Evolutionary conservation across 2,329 filamentous ascomycete species (phyloP).

Genomic region (Coniochaeta pulveracea): DNA sequence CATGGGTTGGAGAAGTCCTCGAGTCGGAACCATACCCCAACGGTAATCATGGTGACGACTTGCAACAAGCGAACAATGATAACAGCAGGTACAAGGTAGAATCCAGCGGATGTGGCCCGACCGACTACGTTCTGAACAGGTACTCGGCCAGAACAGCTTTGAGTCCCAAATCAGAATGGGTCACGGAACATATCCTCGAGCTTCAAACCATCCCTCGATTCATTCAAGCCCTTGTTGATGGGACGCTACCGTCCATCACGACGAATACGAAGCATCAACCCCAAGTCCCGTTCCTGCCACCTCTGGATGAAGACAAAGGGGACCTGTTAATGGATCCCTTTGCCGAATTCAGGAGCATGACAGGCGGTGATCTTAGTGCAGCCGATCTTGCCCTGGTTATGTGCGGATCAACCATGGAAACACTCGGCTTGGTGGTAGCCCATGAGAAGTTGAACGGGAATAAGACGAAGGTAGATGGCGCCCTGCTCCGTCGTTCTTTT

Average conservation of each 20-base stretch:
- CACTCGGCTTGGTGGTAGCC: not conserved
- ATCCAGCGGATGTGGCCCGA: not conserved
- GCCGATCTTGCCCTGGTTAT: not conserved
- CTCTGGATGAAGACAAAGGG: not conserved
- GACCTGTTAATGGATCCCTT: too few species aligned
- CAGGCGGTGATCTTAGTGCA: too few species aligned
- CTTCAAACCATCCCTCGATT: not conserved
- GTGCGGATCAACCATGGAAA: not conserved
- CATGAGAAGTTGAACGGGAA: too few species aligned
- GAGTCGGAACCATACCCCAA: not conserved
- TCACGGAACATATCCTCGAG: constrained; percentile 1
- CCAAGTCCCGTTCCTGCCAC: not conserved
- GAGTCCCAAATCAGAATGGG: not conserved
- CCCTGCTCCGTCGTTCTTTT: not conserved
- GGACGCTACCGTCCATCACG: not conserved
- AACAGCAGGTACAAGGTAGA: not conserved
- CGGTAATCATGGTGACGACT: not conserved
- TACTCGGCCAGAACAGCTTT: not conserved
- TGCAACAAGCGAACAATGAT: not conserved
- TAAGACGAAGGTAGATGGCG: too few species aligned
- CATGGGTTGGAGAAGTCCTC: not conserved
- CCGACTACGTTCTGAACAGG: not conserved
- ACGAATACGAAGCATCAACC: not conserved
- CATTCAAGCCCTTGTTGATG: not conserved
- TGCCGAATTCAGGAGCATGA: too few species aligned